Conservation (phyloP, 2,329 filamentous ascomycete species). For the Microsporum ferrugineum region DNA sequence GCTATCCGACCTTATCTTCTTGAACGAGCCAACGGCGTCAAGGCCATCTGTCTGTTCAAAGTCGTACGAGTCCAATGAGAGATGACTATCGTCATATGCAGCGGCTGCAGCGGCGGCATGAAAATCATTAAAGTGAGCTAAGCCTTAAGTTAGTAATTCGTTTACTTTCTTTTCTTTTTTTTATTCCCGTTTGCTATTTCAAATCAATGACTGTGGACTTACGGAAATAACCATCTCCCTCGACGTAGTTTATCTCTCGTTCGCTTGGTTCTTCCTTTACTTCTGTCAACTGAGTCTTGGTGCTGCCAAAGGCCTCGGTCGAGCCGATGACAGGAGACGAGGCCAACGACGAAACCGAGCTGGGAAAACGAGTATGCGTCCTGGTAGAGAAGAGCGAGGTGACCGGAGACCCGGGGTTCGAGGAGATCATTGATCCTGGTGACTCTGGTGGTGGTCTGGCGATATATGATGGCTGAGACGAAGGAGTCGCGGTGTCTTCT, state of each 20-base stretch:
- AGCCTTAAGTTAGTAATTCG: constrained; percentile 6
- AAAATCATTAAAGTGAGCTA: constrained; percentile 29
- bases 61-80: constrained; percentile 23
- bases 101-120: constrained; percentile 18
- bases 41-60: constrained; percentile 50
- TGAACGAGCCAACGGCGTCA: constrained; percentile 46
- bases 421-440: constrained; percentile 25
- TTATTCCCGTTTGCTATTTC: background rate
- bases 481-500: constrained; percentile 19
- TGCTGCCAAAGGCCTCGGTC: constrained; percentile 39
- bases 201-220: constrained; percentile 28
- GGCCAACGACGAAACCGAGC: constrained; percentile 64
- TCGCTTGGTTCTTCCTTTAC: constrained; percentile 71
- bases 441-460: constrained; percentile 20
- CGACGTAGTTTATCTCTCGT: constrained; percentile 44
- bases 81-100: constrained; percentile 22
- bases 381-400: constrained; percentile 31
- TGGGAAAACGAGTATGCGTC: constrained; percentile 37
- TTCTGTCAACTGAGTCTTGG: constrained; percentile 61
- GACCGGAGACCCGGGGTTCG: constrained; percentile 30
- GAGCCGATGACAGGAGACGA: constrained; percentile 46
- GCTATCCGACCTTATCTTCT: constrained; percentile 44
- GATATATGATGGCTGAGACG: background rate
- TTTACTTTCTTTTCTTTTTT: background rate
- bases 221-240: constrained; percentile 60